A percentile compares a stretch with the other conserved stretches of the same genome.
These are phyloP conservation scores for Pseudogymnoascus sp. DNA, from an alignment of 2,329 filamentous ascomycete genomes.

Conservation along the genomic window DNA sequence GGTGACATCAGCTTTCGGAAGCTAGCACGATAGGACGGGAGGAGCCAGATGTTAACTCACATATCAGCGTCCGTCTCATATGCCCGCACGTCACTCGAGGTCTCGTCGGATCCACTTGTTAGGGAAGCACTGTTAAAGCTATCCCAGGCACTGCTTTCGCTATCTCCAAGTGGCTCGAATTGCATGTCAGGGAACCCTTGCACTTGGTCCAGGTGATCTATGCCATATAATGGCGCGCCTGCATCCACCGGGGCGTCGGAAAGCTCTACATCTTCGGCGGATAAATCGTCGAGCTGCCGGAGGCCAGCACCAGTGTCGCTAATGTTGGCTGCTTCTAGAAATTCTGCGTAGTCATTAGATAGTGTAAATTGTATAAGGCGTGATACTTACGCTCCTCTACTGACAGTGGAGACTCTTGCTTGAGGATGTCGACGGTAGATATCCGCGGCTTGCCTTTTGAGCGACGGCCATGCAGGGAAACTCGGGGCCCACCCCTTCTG, in stretches of 20 bases:
- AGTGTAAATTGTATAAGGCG: constrained; percentile 15
- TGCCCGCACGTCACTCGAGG: constrained; percentile 15
- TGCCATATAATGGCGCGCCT: constrained; percentile 12
- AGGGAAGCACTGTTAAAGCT: constrained; percentile 16
- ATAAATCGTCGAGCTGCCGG: constrained; percentile 38
- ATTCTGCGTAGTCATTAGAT: constrained; percentile 15
- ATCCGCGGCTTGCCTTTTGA: not conserved
- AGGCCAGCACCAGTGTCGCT: constrained; percentile 43
- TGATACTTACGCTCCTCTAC: constrained; percentile 17
- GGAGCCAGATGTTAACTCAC: constrained; percentile 15
- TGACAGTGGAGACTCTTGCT: constrained; percentile 16
- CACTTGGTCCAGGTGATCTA: constrained; percentile 11
- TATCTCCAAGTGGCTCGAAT: not conserved
- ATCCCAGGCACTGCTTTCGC: not conserved
- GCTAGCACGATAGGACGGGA: not conserved
- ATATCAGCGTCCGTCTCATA: constrained; percentile 24
- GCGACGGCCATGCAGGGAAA: constrained; percentile 18
- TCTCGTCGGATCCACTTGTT: constrained; percentile 13
- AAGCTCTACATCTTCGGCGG: constrained; percentile 40
- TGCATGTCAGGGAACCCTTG: not conserved
- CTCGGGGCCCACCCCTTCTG: constrained; percentile 24
- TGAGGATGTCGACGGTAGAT: constrained; percentile 16
- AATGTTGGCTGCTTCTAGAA: constrained; percentile 26
- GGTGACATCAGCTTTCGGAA: not conserved
- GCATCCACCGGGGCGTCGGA: constrained; percentile 20